Base-by-base conservation (phyloP, 345 rosid species). In the Limnanthes douglasii region DNA sequence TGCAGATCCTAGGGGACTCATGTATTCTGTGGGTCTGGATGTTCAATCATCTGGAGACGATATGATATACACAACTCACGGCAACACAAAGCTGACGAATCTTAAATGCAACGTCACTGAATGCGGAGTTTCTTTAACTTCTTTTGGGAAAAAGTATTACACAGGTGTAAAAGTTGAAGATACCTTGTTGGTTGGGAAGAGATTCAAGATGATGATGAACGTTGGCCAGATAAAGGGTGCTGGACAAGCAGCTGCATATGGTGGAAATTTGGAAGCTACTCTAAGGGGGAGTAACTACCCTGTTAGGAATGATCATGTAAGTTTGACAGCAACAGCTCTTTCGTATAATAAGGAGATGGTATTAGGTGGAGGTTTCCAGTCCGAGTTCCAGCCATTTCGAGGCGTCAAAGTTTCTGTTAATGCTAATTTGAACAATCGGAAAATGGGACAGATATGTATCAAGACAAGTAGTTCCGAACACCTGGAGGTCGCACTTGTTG, bases 231-330 rank as follows among this genome's bases (percentile, higher is more conserved):
- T 84, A 60, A 72, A 53, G 19, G 82, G 86, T 44, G 42, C 64
- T 5, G 92, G 62, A 32, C 21, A 43, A 25, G 62, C 70, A 55
- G 64, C 37, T 37, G 94, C 86, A 12, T 66, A 68, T 13, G 94
- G 94, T 23, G 94, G 86, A 48, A 69, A 69, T 48, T 13, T 80
- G 13, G 94, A 74, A 54, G 95, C 79, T 14, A 64, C 57, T 8
- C 21, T 84, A 18, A 65, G 79, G 67, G 98, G 95, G 57, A 61
- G 61, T 34, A 86, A 84, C 51, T 80, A 69, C 65, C 98, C 92
- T 2, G 64, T 70, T 50, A 75, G 66, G 63, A 67, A 60, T 25
- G 92, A 77, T 15, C 64, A 45, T 17, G 49, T 65, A 19, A 64
- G 72, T 37, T 34, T 90, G 38, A 54, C 72, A 11, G 53, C 74